A percentile compares a stretch with the other conserved stretches of the same genome.
These are phyloP conservation scores for Saccharomyces hybrid DNA, from an alignment of 1,139 yeast genomes.

Conservation along the genomic window DNA sequence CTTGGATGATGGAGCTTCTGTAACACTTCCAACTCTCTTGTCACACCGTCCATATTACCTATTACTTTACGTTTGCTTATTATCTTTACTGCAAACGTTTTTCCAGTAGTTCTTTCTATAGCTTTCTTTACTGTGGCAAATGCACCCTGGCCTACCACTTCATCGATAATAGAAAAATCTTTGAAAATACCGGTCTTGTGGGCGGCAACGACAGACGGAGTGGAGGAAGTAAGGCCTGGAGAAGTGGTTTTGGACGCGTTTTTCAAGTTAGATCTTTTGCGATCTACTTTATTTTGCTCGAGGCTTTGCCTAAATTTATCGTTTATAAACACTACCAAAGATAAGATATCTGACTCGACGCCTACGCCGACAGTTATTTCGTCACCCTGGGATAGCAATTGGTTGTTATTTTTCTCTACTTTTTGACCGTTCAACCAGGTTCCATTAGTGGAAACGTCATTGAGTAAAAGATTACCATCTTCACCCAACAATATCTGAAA, in stretches of 20 bases:
- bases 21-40: conserved; percentile 75
- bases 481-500: conserved; percentile 56
- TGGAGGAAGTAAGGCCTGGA: background rate
- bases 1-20: conserved; percentile 73
- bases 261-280: conserved; percentile 5
- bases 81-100: conserved; percentile 82
- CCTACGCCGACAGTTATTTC: conserved; percentile 89
- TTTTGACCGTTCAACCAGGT: conserved; percentile 73
- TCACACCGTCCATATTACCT: conserved; percentile 75
- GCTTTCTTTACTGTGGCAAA: conserved; percentile 94
- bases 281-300: conserved; percentile 8
- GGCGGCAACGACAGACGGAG: background rate
- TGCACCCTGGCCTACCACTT: conserved; percentile 91
- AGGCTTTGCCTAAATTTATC: conserved; percentile 35
- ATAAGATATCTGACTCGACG: conserved; percentile 64
- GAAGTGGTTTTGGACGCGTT: background rate
- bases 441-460: conserved; percentile 80
- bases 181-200: conserved; percentile 45
- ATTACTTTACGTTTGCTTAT: conserved; percentile 74
- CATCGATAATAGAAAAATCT: conserved; percentile 75
- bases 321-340: conserved; percentile 54
- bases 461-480: conserved; percentile 53
- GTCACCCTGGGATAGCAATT: conserved; percentile 83
- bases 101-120: conserved; percentile 75
- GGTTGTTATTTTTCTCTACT: conserved; percentile 71